Conservation (phyloP, 805 yeast genomes). For the Saccharomyces jurei region DNA sequence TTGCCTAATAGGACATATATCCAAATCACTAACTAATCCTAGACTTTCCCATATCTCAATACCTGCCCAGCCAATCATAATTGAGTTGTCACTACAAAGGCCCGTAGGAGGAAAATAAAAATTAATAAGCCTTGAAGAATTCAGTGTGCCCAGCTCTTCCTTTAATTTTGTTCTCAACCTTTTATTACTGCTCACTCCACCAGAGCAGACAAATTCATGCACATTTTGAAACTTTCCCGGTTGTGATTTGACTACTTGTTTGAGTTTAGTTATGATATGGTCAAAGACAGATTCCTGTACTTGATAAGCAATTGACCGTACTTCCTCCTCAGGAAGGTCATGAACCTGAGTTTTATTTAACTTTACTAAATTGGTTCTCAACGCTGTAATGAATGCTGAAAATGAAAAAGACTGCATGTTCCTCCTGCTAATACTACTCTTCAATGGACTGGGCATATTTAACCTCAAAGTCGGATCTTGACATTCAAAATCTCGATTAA, state of each 20-base stretch:
- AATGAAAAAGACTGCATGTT: constrained; percentile 57
- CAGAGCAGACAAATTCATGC: constrained; percentile 67
- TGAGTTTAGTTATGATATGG: constrained; percentile 62
- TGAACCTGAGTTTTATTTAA: constrained; percentile 10
- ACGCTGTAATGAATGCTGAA: constrained; percentile 60
- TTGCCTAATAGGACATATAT: constrained; percentile 57
- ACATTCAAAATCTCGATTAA: constrained; percentile 12
- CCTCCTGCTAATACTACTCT: constrained; percentile 39
- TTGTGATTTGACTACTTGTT: constrained; percentile 36
- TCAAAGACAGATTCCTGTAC: constrained; percentile 60
- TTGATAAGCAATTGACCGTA: constrained; percentile 45
- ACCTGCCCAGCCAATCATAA: constrained; percentile 98
- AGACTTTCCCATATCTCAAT: constrained; percentile 64
- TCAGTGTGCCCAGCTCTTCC: constrained; percentile 26
- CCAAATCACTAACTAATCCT: constrained; percentile 39
- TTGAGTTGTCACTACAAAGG: constrained; percentile 89
- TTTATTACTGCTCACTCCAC: constrained; percentile 86
- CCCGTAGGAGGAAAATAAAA: constrained; percentile 61
- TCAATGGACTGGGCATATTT: constrained; percentile 45
- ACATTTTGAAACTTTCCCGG: constrained; percentile 35
- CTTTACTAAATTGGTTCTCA: constrained; percentile 32
- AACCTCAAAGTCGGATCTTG: constrained; percentile 3
- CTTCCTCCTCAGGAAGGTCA: constrained; percentile 15
- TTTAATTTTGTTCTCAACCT: constrained; percentile 43
- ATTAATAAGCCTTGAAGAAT: constrained; percentile 17